Conservation (phyloP, 139 green algal genomes). For the Micromonas commoda region DNA sequence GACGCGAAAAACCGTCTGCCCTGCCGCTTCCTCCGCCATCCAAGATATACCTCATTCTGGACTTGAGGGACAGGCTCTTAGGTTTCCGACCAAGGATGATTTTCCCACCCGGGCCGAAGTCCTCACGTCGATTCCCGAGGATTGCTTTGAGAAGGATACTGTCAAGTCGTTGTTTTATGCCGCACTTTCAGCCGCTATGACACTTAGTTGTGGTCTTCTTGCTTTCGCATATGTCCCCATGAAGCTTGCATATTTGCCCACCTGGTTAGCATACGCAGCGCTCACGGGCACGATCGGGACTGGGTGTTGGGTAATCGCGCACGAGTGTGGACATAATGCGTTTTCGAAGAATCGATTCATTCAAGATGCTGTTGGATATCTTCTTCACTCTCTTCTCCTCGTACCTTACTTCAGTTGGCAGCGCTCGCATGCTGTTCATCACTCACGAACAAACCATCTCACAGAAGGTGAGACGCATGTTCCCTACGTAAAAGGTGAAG, state of each 20-base stretch:
- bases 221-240: slow-evolving; percentile 32
- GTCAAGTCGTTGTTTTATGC: slow-evolving; percentile 33
- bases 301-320: slow-evolving; percentile 50
- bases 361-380: slow-evolving; percentile 47
- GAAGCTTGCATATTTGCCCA: slow-evolving; percentile 21
- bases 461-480: slow-evolving; percentile 40
- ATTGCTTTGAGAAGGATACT: slow-evolving; percentile 41
- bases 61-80: neutral
- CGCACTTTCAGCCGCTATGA: slow-evolving; percentile 31
- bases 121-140: slow-evolving; percentile 30
- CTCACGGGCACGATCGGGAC: slow-evolving; percentile 45
- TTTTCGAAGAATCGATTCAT: slow-evolving; percentile 45
- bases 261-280: slow-evolving; percentile 39
- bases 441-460: slow-evolving; percentile 41
- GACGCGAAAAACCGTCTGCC: neutral
- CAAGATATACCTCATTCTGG: neutral
- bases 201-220: slow-evolving; percentile 17
- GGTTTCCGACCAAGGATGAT: slow-evolving; percentile 14
- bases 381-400: slow-evolving; percentile 43
- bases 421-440: slow-evolving; percentile 37
- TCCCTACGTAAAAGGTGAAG: slow-evolving; percentile 29
- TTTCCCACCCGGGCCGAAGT: slow-evolving; percentile 13
- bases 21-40: neutral
- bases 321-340: slow-evolving; percentile 50
- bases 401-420: slow-evolving; percentile 51